Percentiles rank a stretch among this genome's conserved stretches.
Conservation (phyloP, 164 flowering plant species). For the Vitis rupestris region DNA sequence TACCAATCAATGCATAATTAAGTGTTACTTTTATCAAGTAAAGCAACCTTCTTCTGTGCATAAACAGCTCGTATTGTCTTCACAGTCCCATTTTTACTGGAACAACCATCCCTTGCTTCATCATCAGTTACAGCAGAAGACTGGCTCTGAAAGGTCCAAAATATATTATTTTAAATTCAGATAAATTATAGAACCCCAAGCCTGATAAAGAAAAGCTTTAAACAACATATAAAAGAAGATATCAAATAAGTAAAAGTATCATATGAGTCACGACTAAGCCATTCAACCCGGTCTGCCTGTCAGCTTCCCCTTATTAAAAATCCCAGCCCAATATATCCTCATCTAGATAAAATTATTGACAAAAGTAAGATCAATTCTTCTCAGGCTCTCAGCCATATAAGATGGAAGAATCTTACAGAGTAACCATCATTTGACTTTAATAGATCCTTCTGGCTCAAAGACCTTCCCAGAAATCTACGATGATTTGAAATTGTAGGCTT, state of each 20-base stretch:
- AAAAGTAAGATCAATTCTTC: background rate
- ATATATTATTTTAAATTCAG: background rate
- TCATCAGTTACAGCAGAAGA: conserved; percentile 93
- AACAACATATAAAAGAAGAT: background rate
- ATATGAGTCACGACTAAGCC: background rate
- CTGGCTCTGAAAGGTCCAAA: conserved; percentile 58
- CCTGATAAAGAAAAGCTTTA: background rate
- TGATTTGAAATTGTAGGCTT: conserved; percentile 39
- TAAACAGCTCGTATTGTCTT: conserved; percentile 65
- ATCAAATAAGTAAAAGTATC: background rate
- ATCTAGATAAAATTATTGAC: background rate
- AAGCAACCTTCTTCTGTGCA: conserved; percentile 63
- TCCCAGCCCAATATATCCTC: background rate
- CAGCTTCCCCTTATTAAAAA: background rate
- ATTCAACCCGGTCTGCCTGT: background rate
- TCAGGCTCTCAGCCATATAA: background rate
- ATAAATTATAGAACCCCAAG: background rate
- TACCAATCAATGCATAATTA: background rate
- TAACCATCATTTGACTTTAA: conserved; percentile 60
- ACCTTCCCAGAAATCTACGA: conserved; percentile 48
- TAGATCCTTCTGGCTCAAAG: conserved; percentile 63
- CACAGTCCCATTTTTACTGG: conserved; percentile 45
- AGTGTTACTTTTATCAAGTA: background rate
- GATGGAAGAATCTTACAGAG: conserved; percentile 50
- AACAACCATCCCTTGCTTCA: conserved; percentile 53